Percentiles rank a stretch among this genome's conserved stretches.
phyloP scores from a whole-genome alignment of 148 eudicot species.

The Diospyros kaki region DNA sequence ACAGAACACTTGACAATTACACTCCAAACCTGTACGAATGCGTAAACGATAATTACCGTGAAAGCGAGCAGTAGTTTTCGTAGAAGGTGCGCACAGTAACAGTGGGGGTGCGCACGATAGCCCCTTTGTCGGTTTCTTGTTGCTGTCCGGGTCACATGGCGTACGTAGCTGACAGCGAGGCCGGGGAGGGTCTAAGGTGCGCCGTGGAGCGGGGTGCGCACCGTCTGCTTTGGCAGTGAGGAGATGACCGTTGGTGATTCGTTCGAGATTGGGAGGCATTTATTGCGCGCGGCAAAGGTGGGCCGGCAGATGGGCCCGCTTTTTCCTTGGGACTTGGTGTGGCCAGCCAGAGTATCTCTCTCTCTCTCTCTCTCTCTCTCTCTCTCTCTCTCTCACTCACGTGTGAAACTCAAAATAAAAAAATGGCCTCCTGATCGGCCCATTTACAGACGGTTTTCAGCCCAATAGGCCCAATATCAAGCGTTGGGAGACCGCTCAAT shows the following conservation, averaged over 20 bases:
- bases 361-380: too few species aligned
- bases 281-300: slow-evolving; percentile 12
- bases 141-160: background rate
- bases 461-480: background rate
- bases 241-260: slow-evolving; percentile 21
- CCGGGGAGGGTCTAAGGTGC: slow-evolving; percentile 1
- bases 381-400: too few species aligned
- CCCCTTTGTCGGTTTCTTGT: background rate
- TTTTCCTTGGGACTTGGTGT: slow-evolving; percentile 11
- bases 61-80: too few species aligned
- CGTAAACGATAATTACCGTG: too few species aligned
- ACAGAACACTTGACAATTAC: background rate
- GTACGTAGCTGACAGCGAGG: too few species aligned
- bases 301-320: background rate
- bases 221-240: background rate
- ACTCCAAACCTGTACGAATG: too few species aligned
- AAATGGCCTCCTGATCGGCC: too few species aligned
- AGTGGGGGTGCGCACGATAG: background rate
- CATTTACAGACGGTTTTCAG: background rate
- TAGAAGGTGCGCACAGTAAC: too few species aligned
- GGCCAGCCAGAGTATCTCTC: background rate
- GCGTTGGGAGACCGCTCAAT: too few species aligned
- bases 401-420: too few species aligned
- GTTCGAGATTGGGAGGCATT: slow-evolving; percentile 13
- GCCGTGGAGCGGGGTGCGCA: slow-evolving; percentile 4